Conservation (phyloP, 192 early-diverging fungal genomes). For the Spinellus fusiger region DNA sequence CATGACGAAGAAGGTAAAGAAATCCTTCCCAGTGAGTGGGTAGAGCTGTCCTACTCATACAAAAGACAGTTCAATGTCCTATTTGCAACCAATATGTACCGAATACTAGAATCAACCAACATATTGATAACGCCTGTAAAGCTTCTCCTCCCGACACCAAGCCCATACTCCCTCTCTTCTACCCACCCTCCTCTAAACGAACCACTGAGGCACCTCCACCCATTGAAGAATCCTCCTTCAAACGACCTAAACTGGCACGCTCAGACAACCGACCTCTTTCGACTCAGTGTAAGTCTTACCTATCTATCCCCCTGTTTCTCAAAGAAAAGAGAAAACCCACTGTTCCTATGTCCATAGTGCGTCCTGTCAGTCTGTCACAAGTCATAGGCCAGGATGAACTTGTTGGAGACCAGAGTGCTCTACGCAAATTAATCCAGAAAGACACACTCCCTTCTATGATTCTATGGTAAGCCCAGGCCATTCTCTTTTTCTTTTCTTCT, state of each 20-base stretch:
- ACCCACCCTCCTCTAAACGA: background rate
- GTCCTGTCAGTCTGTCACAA: conserved; percentile 53
- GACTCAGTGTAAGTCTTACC: no score
- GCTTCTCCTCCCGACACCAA: conserved; percentile 19
- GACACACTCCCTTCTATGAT: conserved; percentile 72
- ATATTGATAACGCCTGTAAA: conserved; percentile 42
- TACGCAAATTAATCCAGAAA: conserved; percentile 58
- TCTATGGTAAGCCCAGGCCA: conserved; percentile 49
- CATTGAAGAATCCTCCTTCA: no score
- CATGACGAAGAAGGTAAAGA: no score
- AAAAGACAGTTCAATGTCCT: conserved; percentile 40
- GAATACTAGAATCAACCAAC: conserved; percentile 41
- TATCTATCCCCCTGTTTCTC: no score
- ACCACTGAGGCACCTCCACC: no score
- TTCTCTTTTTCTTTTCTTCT: background rate
- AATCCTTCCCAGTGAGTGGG: no score
- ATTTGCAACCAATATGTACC: conserved; percentile 38
- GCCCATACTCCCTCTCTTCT: background rate
- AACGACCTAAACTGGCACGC: no score
- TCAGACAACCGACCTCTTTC: no score
- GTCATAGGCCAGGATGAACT: conserved; percentile 71
- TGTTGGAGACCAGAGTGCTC: conserved; percentile 55
- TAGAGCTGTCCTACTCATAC: no score
- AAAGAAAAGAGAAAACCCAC: background rate
- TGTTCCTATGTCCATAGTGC: conserved; percentile 18